Percentiles rank a stretch among this genome's conserved stretches.
Evolutionary conservation across 495 filamentous ascomycete genomes (phyloP).

Genomic region (Hyaloscypha bicolor): DNA sequence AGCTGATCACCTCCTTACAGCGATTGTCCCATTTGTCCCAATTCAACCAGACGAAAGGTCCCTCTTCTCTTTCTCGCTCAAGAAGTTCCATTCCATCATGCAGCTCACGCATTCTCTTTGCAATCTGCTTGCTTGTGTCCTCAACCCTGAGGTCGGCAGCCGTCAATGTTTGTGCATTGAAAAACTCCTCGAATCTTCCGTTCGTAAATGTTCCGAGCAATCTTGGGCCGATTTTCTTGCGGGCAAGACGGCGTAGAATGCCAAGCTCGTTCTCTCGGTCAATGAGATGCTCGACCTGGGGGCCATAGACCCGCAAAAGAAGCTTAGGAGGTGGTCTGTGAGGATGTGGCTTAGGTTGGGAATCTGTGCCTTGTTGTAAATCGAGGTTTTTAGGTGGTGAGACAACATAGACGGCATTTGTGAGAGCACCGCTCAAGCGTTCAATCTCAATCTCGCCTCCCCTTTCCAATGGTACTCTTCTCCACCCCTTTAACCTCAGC

Average conservation of each 20-base stretch:
- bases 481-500: conserved; percentile 86
- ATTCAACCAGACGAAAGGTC: conserved; percentile 84
- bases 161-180: conserved; percentile 79
- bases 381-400: conserved; percentile 68
- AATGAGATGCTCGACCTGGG: conserved; percentile 94
- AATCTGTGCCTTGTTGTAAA: conserved; percentile 38
- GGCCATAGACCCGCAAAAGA: conserved; percentile 89
- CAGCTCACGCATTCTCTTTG: conserved; percentile 97
- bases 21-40: conserved; percentile 95
- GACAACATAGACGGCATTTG: conserved; percentile 95
- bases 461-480: conserved; percentile 73
- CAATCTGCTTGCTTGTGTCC: conserved; percentile 86
- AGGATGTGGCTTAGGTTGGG: conserved; percentile 26
- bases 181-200: conserved; percentile 95
- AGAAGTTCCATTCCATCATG: conserved; percentile 92
- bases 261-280: conserved; percentile 88
- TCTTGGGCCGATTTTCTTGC: conserved; percentile 90
- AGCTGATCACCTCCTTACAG: conserved; percentile 73
- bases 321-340: conserved; percentile 60
- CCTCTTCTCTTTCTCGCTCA: conserved; percentile 71
- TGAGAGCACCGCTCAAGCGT: conserved; percentile 89
- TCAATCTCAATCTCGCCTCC: conserved; percentile 74
- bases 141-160: conserved; percentile 75
- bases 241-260: conserved; percentile 82
- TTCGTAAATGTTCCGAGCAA: conserved; percentile 94